Base-by-base conservation (phyloP, 2,329 filamentous ascomycete genomes). In the Cucurbitaria berberidis region DNA sequence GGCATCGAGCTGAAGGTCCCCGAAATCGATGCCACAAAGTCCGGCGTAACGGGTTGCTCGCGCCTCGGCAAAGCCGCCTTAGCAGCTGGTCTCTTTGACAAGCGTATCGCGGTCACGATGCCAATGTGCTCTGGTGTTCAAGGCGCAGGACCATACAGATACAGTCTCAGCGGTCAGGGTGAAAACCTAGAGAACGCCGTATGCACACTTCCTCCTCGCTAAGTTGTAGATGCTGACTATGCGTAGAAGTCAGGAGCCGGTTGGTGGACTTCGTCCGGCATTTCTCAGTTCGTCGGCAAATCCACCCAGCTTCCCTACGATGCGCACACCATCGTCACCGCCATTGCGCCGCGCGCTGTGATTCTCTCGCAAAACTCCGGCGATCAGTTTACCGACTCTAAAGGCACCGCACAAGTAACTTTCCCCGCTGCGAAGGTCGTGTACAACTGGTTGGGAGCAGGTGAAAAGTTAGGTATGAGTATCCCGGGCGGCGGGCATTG, bases 401-500 rank as follows among this genome's bases (percentile, higher is more conserved):
- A 82, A 67, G 80, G 75, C 10, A 82, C 80, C 0, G 75, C 79
- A 1, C 51, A 61, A 2, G 60, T 72, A 2, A 68, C 70, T 0
- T 74, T 70, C 35, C 69, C 71, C 0, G 69, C 71, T n/a, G 69
- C 69, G 2, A 70, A 71, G 43, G 44, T 64, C 11, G 69, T 75
- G 5, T 75, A 74, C 47, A 67, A 58, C 21, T 75, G 68, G 68
- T 39, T 74, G 5, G 70, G 67, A 11, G 69, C 55, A 8, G 67
- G 63, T 2, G 60, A 67, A 3, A 54, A 68, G 51, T 77, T 82
- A 27, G 80, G 72, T 27, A 78, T 82, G 72, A 77, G 75, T 32
- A 76, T 82, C 41, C 70, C 79, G 2, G 73, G 73, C 21, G 80
- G 80, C 6, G 80, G 74, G 0, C 80, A 82, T 55, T 82, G 80